Conservation (phyloP, 257 asterid species). For the Salvia splendens region DNA sequence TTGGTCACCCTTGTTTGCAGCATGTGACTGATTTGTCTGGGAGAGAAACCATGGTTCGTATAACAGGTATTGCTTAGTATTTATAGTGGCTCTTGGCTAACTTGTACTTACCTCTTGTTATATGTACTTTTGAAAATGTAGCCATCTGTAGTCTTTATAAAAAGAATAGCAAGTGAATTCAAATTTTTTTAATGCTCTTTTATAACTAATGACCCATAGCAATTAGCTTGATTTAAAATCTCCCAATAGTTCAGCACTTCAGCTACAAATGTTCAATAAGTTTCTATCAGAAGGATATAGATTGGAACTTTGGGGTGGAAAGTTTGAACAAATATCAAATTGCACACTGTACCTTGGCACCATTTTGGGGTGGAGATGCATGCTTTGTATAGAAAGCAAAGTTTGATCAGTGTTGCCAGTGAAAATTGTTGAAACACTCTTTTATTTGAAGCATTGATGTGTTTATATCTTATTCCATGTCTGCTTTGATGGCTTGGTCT, state of each 20-base stretch:
- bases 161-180: not conserved
- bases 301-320: not conserved
- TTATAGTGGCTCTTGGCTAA: not conserved
- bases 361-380: not conserved
- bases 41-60: constrained; percentile 89
- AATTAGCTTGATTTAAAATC: not conserved
- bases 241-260: not conserved
- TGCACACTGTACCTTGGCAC: not conserved
- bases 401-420: not conserved
- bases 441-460: not conserved
- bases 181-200: not conserved
- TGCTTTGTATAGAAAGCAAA: not conserved
- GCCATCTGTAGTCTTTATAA: not conserved
- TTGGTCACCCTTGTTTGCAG: constrained; percentile 40
- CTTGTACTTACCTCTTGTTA: not conserved
- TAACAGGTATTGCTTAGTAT: constrained; percentile 55
- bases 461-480: not conserved
- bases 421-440: not conserved
- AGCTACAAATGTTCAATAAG: not conserved
- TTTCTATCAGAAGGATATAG: too few relatives aligned
- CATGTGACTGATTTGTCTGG: constrained; percentile 91
- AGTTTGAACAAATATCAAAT: not conserved
- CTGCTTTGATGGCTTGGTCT: not conserved
- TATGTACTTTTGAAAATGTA: not conserved
- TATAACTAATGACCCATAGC: not conserved